Percentiles rank a stretch among this genome's conserved stretches.
Evolutionary conservation across 257 asterid genomes (phyloP).

Genomic region (Ophiorrhiza pumila): DNA sequence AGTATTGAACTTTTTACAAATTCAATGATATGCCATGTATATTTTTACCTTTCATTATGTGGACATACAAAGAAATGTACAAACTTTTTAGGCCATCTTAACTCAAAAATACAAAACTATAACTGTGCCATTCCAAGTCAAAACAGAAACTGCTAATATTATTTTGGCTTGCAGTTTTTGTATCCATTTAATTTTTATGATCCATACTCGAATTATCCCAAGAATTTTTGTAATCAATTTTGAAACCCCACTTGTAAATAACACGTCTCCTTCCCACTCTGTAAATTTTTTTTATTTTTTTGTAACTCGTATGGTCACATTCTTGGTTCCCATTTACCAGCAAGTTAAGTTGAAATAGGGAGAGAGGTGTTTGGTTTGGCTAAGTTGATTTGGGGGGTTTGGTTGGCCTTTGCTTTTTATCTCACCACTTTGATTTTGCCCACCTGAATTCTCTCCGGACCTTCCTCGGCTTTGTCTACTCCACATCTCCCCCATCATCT

Average conservation of each 20-base stretch:
- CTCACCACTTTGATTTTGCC: slow-evolving; percentile 9
- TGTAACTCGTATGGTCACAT: neutral
- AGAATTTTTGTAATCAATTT: no score
- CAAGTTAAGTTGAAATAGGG: neutral
- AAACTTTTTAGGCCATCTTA: no score
- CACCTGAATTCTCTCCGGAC: slow-evolving; percentile 39
- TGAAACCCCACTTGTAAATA: no score
- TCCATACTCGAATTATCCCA: no score
- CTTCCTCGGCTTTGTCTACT: slow-evolving; percentile 24
- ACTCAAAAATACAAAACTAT: no score
- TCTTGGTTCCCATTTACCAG: slow-evolving; percentile 9
- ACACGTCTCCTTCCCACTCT: neutral
- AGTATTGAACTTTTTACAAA: no score
- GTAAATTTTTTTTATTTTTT: neutral
- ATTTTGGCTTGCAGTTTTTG: no score
- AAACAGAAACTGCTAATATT: neutral
- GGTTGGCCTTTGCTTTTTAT: slow-evolving; percentile 21
- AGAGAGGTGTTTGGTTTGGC: slow-evolving; percentile 14
- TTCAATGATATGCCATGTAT: no score
- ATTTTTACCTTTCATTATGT: neutral
- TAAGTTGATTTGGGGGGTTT: slow-evolving; percentile 27
- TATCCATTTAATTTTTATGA: no score
- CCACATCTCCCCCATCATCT: neutral
- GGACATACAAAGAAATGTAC: neutral
- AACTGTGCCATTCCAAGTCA: neutral